These are phyloP conservation scores for Epichloe typhina DNA, from an alignment of 2,329 filamentous ascomycete species.

Conservation along the genomic window DNA sequence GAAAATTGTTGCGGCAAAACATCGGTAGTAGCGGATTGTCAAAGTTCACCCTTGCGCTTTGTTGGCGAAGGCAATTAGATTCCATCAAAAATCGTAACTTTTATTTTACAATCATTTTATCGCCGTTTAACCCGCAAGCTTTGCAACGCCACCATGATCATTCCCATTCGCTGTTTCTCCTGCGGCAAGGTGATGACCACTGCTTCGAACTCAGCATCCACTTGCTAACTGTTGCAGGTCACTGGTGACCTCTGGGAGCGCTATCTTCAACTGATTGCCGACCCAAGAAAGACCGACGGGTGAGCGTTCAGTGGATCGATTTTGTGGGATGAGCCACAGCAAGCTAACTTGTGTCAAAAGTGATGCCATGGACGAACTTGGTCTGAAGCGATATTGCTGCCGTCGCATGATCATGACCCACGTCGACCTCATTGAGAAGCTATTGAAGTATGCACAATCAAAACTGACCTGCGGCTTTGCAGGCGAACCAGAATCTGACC, in stretches of 20 bases:
- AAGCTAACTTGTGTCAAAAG: conserved; percentile 30
- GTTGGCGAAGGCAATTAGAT: not conserved
- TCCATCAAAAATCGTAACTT: conserved; percentile 2
- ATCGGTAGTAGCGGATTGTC: conserved; percentile 16
- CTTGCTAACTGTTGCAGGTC: conserved; percentile 48
- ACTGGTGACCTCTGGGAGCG: conserved; percentile 95
- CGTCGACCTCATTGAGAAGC: conserved; percentile 96
- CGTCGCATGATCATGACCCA: conserved; percentile 99
- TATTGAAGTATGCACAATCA: conserved; percentile 58
- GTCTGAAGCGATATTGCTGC: conserved; percentile 93
- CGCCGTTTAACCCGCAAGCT: not conserved
- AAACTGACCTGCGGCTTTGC: not conserved
- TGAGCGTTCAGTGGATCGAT: conserved; percentile 23
- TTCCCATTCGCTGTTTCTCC: conserved; percentile 95
- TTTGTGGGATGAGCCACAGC: not conserved
- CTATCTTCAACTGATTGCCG: conserved; percentile 79
- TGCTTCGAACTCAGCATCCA: conserved; percentile 8
- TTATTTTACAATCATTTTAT: not conserved
- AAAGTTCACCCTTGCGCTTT: not conserved
- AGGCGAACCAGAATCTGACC: not conserved
- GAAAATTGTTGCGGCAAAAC: conserved; percentile 16
- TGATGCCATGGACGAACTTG: conserved; percentile 90
- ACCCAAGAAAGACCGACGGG: conserved; percentile 57
- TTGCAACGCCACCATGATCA: conserved; percentile 58
- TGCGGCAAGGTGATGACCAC: conserved; percentile 71